phyloP scores from a whole-genome alignment of 2,329 filamentous ascomycete species.

The Fusarium domesticum region DNA sequence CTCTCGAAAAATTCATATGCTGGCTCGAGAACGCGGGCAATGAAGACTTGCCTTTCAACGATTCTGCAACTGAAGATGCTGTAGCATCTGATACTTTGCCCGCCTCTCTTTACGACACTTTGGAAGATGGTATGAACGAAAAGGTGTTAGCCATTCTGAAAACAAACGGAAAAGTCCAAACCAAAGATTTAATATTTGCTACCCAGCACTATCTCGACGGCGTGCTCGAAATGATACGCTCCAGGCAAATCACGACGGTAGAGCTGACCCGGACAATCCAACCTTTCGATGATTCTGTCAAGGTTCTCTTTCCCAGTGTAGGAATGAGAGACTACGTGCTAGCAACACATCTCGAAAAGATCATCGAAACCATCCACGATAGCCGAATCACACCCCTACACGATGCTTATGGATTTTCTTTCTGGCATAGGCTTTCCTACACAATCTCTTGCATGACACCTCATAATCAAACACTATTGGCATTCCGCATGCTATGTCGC shows the following conservation, averaged over 20 bases:
- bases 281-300: slow-evolving; percentile 14
- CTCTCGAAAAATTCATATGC: slow-evolving; percentile 30
- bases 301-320: background rate
- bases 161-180: background rate
- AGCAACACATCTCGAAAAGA: slow-evolving; percentile 7
- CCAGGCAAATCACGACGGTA: slow-evolving; percentile 9
- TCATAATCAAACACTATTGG: background rate
- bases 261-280: slow-evolving; percentile 20
- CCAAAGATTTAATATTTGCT: background rate
- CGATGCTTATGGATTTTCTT: slow-evolving; percentile 6
- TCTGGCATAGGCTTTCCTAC: background rate
- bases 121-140: background rate
- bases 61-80: background rate
- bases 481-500: background rate
- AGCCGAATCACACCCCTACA: slow-evolving; percentile 1
- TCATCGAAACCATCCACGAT: slow-evolving; percentile 12
- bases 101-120: background rate
- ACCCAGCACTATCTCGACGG: slow-evolving; percentile 9
- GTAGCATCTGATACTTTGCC: background rate
- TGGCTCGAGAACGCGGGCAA: slow-evolving; percentile 25
- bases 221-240: slow-evolving; percentile 9
- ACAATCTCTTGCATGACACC: background rate
- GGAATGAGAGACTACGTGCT: slow-evolving; percentile 9
- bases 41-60: background rate
- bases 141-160: background rate